Evolutionary conservation across 2,329 filamentous ascomycete genomes (phyloP), one percentile per base, ranked within the genome.

Genomic region (Phialophora chinensis): DNA sequence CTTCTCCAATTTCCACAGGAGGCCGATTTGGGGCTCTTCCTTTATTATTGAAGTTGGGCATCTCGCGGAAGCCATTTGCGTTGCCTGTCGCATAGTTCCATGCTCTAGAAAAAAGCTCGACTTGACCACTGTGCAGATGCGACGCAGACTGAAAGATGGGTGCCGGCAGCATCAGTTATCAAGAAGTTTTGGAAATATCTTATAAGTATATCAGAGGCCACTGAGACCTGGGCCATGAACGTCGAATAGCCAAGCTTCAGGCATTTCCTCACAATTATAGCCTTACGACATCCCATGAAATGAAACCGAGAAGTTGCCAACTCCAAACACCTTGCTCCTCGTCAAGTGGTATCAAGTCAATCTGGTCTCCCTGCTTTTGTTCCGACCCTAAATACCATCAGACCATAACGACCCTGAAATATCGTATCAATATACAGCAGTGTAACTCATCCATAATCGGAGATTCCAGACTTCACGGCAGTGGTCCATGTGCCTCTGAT

Each of bases 381-480:
- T 17, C 49, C 49, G 4, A 23, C 25, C 10, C 20, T 27, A 14
- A 27, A 52, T 52, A 25, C 25, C 49, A 44, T 12, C 20, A 27
- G 20, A 52, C 20, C n/a, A 52, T 17, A 52, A 29, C 8, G 49
- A 27, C 25, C 8, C 1, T 8, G 20, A 27, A 1, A 52, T 44
- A 44, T 2, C 6, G 3, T 44, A 44, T 17, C 38, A 20, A n/a
- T 44, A n/a, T 17, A 44, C 5, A n/a, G 38, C 4, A 44, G 5
- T 44, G 38, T 17, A n/a, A 44, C 38, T 20, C 38, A 20, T 44
- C 17, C 10, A 27, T 27, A 52, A 27, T 23, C 20, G 10, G 10
- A 17, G 2, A 29, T 27, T 0, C 5, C 49, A 23, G 25, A n/a
- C 12, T n/a, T 68, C 57, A 68, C 27, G 66, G 63, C 25, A 68